phyloP scores from a whole-genome alignment of 2,329 filamentous ascomycete species.

The Chlorencoelia australis region DNA sequence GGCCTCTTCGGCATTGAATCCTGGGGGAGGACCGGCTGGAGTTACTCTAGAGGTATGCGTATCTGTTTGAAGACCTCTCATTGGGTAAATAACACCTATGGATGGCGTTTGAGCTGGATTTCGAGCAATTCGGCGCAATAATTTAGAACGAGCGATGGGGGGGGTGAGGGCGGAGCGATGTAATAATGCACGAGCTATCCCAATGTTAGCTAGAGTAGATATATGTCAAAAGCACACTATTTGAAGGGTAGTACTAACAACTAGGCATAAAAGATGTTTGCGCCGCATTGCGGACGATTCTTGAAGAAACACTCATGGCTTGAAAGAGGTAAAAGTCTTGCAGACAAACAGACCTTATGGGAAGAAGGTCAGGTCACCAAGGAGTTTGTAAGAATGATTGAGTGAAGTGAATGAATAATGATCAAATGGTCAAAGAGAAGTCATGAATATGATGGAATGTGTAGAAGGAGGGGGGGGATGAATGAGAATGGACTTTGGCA shows the following conservation, averaged over 20 bases:
- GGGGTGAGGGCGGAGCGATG: conserved; percentile 20
- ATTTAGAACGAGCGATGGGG: conserved; percentile 24
- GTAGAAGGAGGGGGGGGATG: no score
- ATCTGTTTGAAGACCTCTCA: conserved; percentile 48
- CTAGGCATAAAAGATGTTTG: conserved; percentile 23
- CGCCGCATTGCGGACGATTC: conserved; percentile 28
- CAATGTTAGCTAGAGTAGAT: conserved; percentile 7
- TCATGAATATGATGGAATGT: not conserved
- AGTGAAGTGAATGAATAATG: not conserved
- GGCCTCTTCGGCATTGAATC: conserved; percentile 60
- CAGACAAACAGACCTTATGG: not conserved
- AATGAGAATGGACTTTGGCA: no score
- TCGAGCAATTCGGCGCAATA: conserved; percentile 26
- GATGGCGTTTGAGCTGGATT: conserved; percentile 31
- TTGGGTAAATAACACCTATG: conserved; percentile 46
- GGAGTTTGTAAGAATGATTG: not conserved
- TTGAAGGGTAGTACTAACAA: conserved; percentile 19
- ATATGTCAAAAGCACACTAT: not conserved
- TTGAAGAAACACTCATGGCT: conserved; percentile 28
- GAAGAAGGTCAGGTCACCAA: no score
- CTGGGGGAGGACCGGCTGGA: conserved; percentile 51
- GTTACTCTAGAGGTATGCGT: conserved; percentile 39
- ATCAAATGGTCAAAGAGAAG: not conserved
- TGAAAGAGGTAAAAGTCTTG: conserved; percentile 2
- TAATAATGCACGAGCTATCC: conserved; percentile 23